These are phyloP conservation scores for Zizania palustris DNA, from an alignment of 202 grass and related monocot genomes.

Conservation along the genomic window DNA sequence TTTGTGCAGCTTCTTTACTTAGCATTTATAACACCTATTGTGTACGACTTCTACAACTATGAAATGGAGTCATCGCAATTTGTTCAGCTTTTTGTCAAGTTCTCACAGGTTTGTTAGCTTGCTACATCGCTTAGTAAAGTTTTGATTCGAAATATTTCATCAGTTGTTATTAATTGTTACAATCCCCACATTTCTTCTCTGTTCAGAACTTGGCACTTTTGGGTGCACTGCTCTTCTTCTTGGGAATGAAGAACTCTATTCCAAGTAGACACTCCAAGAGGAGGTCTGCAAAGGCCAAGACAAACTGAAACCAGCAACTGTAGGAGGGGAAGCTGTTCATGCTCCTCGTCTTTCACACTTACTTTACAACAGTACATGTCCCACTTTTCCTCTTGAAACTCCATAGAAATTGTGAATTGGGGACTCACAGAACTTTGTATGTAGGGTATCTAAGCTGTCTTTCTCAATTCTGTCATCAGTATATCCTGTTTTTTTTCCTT, in stretches of 20 bases:
- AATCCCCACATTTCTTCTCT: neutral
- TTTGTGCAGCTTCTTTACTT: slow-evolving; percentile 61
- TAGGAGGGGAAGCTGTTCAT: slow-evolving; percentile 30
- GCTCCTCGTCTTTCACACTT: slow-evolving; percentile 30
- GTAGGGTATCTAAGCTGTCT: slow-evolving; percentile 40
- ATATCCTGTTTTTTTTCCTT: neutral
- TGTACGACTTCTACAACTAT: slow-evolving; percentile 74
- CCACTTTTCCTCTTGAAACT: slow-evolving; percentile 36
- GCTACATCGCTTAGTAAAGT: neutral
- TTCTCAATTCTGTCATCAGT: slow-evolving; percentile 5
- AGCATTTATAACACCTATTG: slow-evolving; percentile 59
- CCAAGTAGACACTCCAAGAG: slow-evolving; percentile 62
- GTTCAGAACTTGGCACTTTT: slow-evolving; percentile 65
- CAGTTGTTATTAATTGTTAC: neutral
- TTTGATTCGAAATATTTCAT: neutral
- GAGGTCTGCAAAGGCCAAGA: slow-evolving; percentile 57
- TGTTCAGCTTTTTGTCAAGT: slow-evolving; percentile 55
- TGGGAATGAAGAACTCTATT: slow-evolving; percentile 78
- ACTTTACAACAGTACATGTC: slow-evolving; percentile 36
- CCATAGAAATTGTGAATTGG: slow-evolving; percentile 37
- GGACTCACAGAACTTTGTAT: slow-evolving; percentile 22
- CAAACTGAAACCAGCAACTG: slow-evolving; percentile 50
- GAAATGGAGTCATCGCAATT: slow-evolving; percentile 61
- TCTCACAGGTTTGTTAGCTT: slow-evolving; percentile 50
- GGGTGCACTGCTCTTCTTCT: slow-evolving; percentile 71